phyloP scores from a whole-genome alignment of 805 yeast genomes.

The Cyberlindnera nakhonratchasimensis region DNA sequence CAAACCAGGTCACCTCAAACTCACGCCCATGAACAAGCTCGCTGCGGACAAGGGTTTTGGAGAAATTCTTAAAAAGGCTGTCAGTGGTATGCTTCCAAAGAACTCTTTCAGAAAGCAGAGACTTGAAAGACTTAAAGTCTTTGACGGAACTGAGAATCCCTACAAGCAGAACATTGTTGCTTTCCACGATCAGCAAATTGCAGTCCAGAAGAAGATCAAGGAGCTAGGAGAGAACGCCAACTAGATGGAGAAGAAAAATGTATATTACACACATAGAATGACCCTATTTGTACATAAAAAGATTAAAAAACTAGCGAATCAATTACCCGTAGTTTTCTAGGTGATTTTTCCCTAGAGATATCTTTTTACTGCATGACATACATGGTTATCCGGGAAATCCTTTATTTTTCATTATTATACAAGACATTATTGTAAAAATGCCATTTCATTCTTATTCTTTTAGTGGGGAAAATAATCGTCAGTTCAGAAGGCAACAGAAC shows the following conservation, averaged over 20 bases:
- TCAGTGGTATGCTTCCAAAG: conserved; percentile 94
- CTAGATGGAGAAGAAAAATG: neutral
- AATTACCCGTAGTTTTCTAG: neutral
- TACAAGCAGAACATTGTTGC: conserved; percentile 81
- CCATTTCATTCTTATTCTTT: neutral
- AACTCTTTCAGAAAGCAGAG: conserved; percentile 77
- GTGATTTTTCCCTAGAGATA: too few species aligned
- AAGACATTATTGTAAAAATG: neutral
- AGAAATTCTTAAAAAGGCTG: conserved; percentile 85
- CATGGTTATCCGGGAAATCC: neutral
- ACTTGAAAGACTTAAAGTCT: conserved; percentile 78
- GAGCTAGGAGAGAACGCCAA: conserved; percentile 13
- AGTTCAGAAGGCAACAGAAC: conserved; percentile 51
- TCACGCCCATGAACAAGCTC: conserved; percentile 76
- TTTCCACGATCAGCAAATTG: conserved; percentile 71
- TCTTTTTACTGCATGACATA: too few species aligned
- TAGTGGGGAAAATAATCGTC: neutral
- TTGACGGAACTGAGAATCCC: conserved; percentile 87
- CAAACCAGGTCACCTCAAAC: conserved; percentile 85
- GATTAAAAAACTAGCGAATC: neutral
- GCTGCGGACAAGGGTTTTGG: conserved; percentile 78
- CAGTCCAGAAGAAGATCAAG: conserved; percentile 42
- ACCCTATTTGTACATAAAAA: conserved; percentile 3
- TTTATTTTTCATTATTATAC: conserved; percentile 3
- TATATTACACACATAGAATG: neutral